Base-by-base conservation (phyloP, 352 stramenopile species). In the Globisporangium cylindrosporum region DNA sequence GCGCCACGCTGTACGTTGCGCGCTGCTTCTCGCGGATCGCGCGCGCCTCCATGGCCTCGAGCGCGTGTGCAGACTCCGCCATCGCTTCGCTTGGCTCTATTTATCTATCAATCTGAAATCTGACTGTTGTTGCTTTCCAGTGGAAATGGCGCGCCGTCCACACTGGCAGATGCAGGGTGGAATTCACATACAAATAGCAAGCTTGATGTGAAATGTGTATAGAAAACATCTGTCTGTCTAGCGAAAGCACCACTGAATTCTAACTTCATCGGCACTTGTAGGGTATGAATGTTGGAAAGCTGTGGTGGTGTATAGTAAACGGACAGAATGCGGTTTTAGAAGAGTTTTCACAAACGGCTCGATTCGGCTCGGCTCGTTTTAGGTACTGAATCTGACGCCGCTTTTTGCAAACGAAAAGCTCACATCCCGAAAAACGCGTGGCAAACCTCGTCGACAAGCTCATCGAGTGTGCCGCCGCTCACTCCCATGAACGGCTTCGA, bases 11-110 rank as follows among this genome's bases (percentile, higher is more conserved):
- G 76, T 91, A 93, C 9, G 82, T 92, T 48, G 73, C 43, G 51
- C 79, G 67, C 71, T 84, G 76, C 71, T 85, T 78, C 65, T 90
- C 79, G 66, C 82, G 86, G 67, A 90, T 85, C 46, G 86, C 82
- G 60, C 75, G 77, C 57, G 71, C 71, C 81, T 92, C 86, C 68
- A 93, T 79, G 62, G 79, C 73, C 64, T 66, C 72, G 49, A 93
- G 76, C 66, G 81, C 77, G 43, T 62, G 56, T 32, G 32, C 55
- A 24, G 55, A 61, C 27, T 43, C 55, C 55, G 3, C 24, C 54
- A 59, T 36, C 29, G 27, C 43, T 29, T 62, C 56, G 24, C 22
- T 58, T 36, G 53, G 25, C 32, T 59, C 0, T 57, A 7, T 48
- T 8, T 41, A 41, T 41, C 29, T 32, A 32, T 32, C 29, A 32